phyloP scores from a whole-genome alignment of 176 grass and related monocot species.

The Echinochloa phyllopogon region DNA sequence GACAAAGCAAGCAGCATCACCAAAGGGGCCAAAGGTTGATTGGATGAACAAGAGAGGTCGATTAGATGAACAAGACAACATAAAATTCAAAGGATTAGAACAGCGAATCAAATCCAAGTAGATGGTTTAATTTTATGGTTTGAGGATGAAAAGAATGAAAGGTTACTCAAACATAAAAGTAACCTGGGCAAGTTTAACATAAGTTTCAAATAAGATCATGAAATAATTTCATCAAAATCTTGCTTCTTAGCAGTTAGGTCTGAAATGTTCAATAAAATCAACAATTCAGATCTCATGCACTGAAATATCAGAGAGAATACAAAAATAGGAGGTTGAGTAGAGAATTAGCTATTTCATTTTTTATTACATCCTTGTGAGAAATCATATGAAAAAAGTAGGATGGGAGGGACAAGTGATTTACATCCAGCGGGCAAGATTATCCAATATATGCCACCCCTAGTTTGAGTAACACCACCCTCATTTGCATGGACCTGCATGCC shows the following conservation, averaged over 20 bases:
- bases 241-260: background rate
- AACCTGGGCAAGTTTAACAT: background rate
- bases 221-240: conserved; percentile 5
- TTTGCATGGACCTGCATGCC: conserved; percentile 97
- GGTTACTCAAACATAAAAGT: conserved; percentile 1
- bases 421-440: conserved; percentile 98
- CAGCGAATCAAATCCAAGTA: background rate
- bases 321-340: background rate
- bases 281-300: background rate
- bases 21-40: conserved; percentile 2
- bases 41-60: background rate
- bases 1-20: conserved; percentile 40
- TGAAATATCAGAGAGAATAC: conserved; percentile 4
- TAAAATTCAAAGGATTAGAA: conserved; percentile 29
- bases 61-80: conserved; percentile 12
- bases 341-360: conserved; percentile 12
- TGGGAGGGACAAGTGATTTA: conserved; percentile 49
- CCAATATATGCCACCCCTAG: conserved; percentile 97
- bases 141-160: conserved; percentile 16
- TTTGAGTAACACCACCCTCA: conserved; percentile 92
- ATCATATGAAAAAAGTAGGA: background rate
- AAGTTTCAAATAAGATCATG: background rate
- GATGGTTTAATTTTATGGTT: conserved; percentile 1
- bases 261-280: conserved; percentile 1
- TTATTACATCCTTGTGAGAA: conserved; percentile 1